A percentile compares a stretch with the other conserved stretches of the same genome.
Evolutionary conservation across 352 stramenopile genomes (phyloP).

Genomic region (Globisporangium emineosum): DNA sequence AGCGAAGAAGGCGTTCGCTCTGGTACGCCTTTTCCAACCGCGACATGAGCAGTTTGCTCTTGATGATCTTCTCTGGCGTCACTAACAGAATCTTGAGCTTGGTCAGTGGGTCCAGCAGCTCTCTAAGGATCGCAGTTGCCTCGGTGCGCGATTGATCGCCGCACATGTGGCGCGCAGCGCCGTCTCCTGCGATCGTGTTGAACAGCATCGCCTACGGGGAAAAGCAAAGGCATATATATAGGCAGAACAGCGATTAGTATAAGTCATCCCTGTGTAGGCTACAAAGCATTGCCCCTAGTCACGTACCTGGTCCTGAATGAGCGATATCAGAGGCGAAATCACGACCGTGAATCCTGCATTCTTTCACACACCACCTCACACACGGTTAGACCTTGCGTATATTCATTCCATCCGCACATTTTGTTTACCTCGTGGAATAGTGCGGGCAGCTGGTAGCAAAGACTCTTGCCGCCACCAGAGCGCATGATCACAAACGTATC

Average conservation of each 20-base stretch:
- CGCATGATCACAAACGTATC: slow-evolving; percentile 94
- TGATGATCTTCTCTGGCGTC: slow-evolving; percentile 91
- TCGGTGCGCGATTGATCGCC: slow-evolving; percentile 54
- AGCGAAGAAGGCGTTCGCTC: slow-evolving; percentile 73
- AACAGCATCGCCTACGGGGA: slow-evolving; percentile 57
- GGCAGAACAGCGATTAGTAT: background rate
- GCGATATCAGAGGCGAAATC: slow-evolving; percentile 89
- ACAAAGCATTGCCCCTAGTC: too few relatives aligned
- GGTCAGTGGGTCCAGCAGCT: slow-evolving; percentile 70
- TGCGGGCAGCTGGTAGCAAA: slow-evolving; percentile 90
- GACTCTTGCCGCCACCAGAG: slow-evolving; percentile 80
- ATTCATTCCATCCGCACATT: background rate
- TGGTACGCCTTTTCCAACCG: slow-evolving; percentile 90
- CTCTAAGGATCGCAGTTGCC: slow-evolving; percentile 62
- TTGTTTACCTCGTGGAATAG: slow-evolving; percentile 53
- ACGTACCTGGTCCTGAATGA: slow-evolving; percentile 91
- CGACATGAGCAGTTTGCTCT: slow-evolving; percentile 86
- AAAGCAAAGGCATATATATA: background rate
- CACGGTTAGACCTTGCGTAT: too few relatives aligned
- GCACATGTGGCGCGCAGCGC: slow-evolving; percentile 44
- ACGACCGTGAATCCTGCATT: slow-evolving; percentile 84
- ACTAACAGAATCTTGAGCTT: slow-evolving; percentile 85
- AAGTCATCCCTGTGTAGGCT: background rate
- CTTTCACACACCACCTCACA: slow-evolving; percentile 13
- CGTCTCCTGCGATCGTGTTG: slow-evolving; percentile 59